Percentiles rank a stretch among this genome's conserved stretches.
Evolutionary conservation across 2,329 filamentous ascomycete genomes (phyloP).

Genomic region (Fusarium torulosum): DNA sequence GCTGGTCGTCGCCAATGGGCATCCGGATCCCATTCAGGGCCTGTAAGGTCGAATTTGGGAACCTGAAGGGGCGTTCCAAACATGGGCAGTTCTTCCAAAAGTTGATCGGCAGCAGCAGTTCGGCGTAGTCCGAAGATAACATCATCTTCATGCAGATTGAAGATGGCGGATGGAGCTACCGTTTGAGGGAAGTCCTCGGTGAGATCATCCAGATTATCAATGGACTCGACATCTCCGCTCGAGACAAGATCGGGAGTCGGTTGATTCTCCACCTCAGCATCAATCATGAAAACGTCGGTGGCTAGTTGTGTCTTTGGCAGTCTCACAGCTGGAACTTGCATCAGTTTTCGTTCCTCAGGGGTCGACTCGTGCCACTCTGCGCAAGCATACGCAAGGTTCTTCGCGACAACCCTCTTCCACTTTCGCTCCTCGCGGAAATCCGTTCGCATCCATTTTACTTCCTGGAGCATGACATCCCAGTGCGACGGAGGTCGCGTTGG

Average conservation of each 20-base stretch:
- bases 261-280: conserved; percentile 59
- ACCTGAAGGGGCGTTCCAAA: conserved; percentile 75
- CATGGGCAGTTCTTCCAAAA: conserved; percentile 84
- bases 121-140: conserved; percentile 82
- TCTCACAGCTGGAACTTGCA: conserved; percentile 75
- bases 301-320: conserved; percentile 56
- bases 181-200: conserved; percentile 60
- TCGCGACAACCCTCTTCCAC: conserved; percentile 88
- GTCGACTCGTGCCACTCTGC: conserved; percentile 81
- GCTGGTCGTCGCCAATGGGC: conserved; percentile 81
- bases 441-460: conserved; percentile 98
- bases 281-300: conserved; percentile 53
- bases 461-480: conserved; percentile 86
- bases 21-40: conserved; percentile 74
- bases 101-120: conserved; percentile 79
- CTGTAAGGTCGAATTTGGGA: conserved; percentile 68
- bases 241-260: conserved; percentile 76
- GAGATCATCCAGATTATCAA: conserved; percentile 58
- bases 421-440: conserved; percentile 95
- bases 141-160: conserved; percentile 84
- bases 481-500: conserved; percentile 82
- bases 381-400: conserved; percentile 84
- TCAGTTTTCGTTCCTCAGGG: conserved; percentile 70
- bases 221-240: conserved; percentile 72
- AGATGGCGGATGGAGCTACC: conserved; percentile 80